Base-by-base conservation (phyloP, 345 rosid genomes). In the Eucalyptus tenuipes region DNA sequence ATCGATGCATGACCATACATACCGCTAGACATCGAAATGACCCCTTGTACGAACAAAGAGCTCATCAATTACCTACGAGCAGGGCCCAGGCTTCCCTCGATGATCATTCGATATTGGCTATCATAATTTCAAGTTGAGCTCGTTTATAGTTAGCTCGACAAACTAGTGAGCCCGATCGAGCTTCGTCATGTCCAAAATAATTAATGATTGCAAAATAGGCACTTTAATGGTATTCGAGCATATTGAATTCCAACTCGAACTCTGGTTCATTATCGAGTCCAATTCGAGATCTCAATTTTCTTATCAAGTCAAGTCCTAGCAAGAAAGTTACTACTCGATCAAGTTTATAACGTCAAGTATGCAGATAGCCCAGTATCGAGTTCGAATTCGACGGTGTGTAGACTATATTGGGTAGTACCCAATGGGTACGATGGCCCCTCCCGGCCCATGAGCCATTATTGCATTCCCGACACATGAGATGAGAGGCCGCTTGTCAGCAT, bases 361-460 rank as follows among this genome's bases (percentile, higher is more conserved):
- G 66, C 0, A 0, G 24, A 18, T 52, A 59, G 7, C 31, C 31
- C 3, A 59, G 31, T 18, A 52, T 0, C 13, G 68, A 59, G 68
- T 59, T 59, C 8, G 14, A 59, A 25, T 59, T 27, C 31, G 68
- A 11, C 2, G 14, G n/a, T 59, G 66, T 27, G 29, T 1, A 25
- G 64, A 25, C 40, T 37, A 37, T n/a, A n/a, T n/a, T n/a, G n/a
- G n/a, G n/a, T n/a, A n/a, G n/a, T n/a, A n/a, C n/a, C n/a, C n/a
- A n/a, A n/a, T n/a, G n/a, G 61, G 61, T 22, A 55, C 6, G 61
- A 55, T 59, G 29, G 29, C 66, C 7, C 66, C 66, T 52, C 31
- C 66, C 12, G 66, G n/a, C n/a, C 66, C 66, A 1, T 3, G 31
- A 59, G 11, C 31, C 66, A 29, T 15, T 13, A 27, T 59, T 31